A percentile compares a stretch with the other conserved stretches of the same genome.
Evolutionary conservation across 2,329 filamentous ascomycete genomes (phyloP).

Genomic region (Mollisiaceae sp.): DNA sequence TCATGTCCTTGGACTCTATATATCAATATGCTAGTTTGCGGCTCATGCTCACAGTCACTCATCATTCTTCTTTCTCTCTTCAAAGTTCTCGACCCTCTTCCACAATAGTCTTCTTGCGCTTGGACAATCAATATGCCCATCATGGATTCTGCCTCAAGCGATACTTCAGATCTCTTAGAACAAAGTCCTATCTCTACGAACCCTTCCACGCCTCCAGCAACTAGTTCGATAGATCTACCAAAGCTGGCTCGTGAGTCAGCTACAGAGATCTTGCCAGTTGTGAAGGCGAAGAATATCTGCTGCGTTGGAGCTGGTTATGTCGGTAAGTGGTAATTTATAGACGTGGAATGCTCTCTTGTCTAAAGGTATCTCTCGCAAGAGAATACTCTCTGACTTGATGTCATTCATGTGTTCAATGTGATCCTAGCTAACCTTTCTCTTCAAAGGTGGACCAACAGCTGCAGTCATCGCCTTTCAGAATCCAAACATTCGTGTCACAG

Average conservation of each 20-base stretch:
- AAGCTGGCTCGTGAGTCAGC: constrained; percentile 9
- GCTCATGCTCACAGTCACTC: neutral
- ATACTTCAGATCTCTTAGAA: constrained; percentile 9
- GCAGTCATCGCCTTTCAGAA: constrained; percentile 77
- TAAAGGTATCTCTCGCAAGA: neutral
- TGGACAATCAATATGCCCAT: constrained; percentile 3
- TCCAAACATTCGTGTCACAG: constrained; percentile 70
- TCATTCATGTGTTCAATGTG: neutral
- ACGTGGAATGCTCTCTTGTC: neutral
- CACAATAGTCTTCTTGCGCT: neutral
- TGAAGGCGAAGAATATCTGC: constrained; percentile 12
- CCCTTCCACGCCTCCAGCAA: constrained; percentile 9
- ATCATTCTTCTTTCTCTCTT: neutral
- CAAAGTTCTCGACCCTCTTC: neutral
- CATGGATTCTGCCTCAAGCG: constrained; percentile 17
- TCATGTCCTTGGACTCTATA: neutral
- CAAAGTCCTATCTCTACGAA: constrained; percentile 12
- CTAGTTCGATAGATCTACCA: neutral
- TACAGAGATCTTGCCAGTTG: constrained; percentile 7
- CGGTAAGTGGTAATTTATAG: neutral
- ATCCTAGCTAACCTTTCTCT: neutral
- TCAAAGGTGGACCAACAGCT: constrained; percentile 69
- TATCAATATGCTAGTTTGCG: constrained; percentile 3
- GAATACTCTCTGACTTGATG: neutral
- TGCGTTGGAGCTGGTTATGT: constrained; percentile 19